Evolutionary conservation across 345 rosid genomes (phyloP), one percentile per base, ranked within the genome.

Genomic region (Lepidium africanum): DNA sequence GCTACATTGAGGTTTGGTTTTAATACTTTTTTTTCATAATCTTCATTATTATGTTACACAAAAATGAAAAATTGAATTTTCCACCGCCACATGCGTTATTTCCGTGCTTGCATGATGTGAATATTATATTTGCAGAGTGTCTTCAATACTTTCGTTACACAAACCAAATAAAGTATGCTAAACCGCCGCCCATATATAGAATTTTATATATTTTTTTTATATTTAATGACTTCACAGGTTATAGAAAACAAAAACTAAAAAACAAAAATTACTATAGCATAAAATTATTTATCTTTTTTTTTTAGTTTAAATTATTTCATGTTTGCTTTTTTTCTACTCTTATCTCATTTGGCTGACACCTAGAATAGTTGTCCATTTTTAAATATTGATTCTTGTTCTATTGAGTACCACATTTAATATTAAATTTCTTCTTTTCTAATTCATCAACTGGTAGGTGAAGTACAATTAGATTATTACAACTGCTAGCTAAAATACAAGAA

Each of bases 1-100:
- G 96, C 77, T 94, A 94, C 80, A 89, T 94, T 47, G 99, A 94
- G 99, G 99, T 86, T 30, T 72, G 80, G 86, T 72, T 69, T 66
- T 66, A 35, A 45, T 67, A 40, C 70, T 30, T 6, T 30, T 30
- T 30, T 30, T 3, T 61, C 68, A 21, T 23, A 33, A 58, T 30
- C 49, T 47, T 70, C 51, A 21, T 30, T 30, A 19, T 12, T 36
- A 55, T 33, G 59, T 11, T 38, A 56, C 11, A 59, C 49, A 55
- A 43, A 16, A 2, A 15, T 15, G 52, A n/a, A 33, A 45, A 25
- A 27, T 21, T 43, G 9, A 42, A 3, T 69, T 66, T 65, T 27
- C 41, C 64, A 76, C 59, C 53, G 62, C 62, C 78, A 68, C 73
- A 60, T 68, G 70, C 49, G 59, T 66, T 59, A 55, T 66, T 68